A percentile compares a stretch with the other conserved stretches of the same genome.
phyloP scores from a whole-genome alignment of 2,329 filamentous ascomycete genomes.

The Aspergillus sp. region DNA sequence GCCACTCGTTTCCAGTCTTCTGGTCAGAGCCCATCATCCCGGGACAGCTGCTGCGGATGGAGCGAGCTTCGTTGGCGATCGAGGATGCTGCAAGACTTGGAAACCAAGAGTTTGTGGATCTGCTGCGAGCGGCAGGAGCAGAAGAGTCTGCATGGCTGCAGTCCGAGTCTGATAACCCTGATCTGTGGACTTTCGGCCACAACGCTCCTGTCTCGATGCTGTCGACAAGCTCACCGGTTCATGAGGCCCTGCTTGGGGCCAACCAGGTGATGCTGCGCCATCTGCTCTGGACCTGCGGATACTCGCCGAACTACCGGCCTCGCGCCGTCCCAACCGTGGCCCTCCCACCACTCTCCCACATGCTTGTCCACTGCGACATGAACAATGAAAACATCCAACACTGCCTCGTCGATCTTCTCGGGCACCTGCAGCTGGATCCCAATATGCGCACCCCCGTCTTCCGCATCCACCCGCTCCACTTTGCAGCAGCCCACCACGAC shows the following conservation, averaged over 20 bases:
- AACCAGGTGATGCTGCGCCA: constrained; percentile 8
- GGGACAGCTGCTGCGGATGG: constrained; percentile 4
- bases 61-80: constrained; percentile 9
- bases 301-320: constrained; percentile 16
- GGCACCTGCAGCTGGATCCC: constrained; percentile 1
- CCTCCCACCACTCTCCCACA: constrained; percentile 16
- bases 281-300: constrained; percentile 9
- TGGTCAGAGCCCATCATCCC: constrained; percentile 17
- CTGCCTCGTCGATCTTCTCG: constrained; percentile 9
- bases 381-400: background rate
- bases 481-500: constrained; percentile 8
- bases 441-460: constrained; percentile 11
- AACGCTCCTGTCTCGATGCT: constrained; percentile 5
- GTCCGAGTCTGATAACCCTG: background rate
- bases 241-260: constrained; percentile 12
- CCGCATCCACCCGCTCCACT: constrained; percentile 8
- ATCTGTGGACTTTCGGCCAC: constrained; percentile 1
- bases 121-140: constrained; percentile 11
- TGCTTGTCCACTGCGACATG: constrained; percentile 12
- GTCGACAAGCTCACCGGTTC: constrained; percentile 13
- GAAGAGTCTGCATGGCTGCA: constrained; percentile 16
- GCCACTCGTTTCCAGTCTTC: constrained; percentile 11
- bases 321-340: constrained; percentile 10
- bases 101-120: constrained; percentile 4
- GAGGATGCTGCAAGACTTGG: constrained; percentile 10